These are phyloP conservation scores for Zymoseptoria brevis DNA, from an alignment of 2,329 filamentous ascomycete genomes.

Conservation along the genomic window DNA sequence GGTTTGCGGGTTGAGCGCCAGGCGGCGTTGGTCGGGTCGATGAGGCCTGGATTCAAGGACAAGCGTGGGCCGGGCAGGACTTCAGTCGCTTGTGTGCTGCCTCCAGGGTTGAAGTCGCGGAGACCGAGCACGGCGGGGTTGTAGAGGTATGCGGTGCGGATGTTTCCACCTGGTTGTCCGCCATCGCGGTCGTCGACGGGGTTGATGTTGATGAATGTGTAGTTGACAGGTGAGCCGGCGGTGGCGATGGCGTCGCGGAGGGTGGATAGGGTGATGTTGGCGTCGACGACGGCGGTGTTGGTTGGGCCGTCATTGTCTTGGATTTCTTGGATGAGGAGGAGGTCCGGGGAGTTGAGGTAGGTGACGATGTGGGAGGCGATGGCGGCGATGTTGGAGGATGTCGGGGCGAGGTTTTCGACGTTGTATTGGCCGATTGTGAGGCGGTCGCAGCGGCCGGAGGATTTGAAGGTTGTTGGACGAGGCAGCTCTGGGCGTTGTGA, in stretches of 20 bases:
- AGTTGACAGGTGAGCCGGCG: slow-evolving; percentile 42
- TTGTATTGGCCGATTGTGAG: slow-evolving; percentile 62
- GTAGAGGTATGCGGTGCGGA: slow-evolving; percentile 64
- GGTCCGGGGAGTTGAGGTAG: slow-evolving; percentile 54
- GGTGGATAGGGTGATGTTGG: slow-evolving; percentile 52
- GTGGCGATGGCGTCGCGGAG: slow-evolving; percentile 47
- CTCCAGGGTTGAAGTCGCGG: slow-evolving; percentile 51
- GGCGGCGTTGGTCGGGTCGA: slow-evolving; percentile 53
- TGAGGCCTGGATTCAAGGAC: slow-evolving; percentile 60
- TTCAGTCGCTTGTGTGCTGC: slow-evolving; percentile 46
- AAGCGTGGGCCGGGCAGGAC: slow-evolving; percentile 53
- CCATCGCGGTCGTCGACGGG: slow-evolving; percentile 56
- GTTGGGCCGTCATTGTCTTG: slow-evolving; percentile 58
- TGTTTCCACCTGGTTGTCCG: slow-evolving; percentile 62
- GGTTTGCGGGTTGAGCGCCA: slow-evolving; percentile 60
- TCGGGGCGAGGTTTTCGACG: slow-evolving; percentile 58
- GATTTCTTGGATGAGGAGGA: slow-evolving; percentile 63
- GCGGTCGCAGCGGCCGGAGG: slow-evolving; percentile 50
- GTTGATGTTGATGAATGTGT: slow-evolving; percentile 53
- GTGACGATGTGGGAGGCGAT: slow-evolving; percentile 59
- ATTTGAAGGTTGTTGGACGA: slow-evolving; percentile 46
- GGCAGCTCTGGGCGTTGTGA: slow-evolving; percentile 42
- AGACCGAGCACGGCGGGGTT: slow-evolving; percentile 52
- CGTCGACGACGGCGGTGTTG: slow-evolving; percentile 51
- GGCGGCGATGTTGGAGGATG: slow-evolving; percentile 46